These are phyloP conservation scores for Hortaea sp. DNA, from an alignment of 2,329 filamentous ascomycete genomes.

Conservation along the genomic window DNA sequence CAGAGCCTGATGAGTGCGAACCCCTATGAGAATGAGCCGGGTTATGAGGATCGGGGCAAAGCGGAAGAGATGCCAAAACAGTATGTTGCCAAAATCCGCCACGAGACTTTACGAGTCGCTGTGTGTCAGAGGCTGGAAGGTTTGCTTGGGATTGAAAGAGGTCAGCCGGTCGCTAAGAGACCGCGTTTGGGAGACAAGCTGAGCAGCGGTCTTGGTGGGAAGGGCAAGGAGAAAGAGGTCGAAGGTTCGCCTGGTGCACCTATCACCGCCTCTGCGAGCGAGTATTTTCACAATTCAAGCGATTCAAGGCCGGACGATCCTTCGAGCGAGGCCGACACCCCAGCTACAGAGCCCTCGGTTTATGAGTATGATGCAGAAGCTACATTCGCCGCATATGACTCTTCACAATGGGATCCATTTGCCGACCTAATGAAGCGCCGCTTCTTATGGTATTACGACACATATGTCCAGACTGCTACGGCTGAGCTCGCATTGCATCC, in stretches of 20 bases:
- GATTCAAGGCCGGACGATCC: no score
- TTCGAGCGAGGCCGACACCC: constrained; percentile 7
- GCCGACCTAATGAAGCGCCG: constrained; percentile 81
- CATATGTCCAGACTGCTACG: constrained; percentile 64
- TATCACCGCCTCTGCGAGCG: no score
- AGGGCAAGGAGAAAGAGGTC: neutral
- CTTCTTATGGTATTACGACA: constrained; percentile 93
- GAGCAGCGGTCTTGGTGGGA: neutral
- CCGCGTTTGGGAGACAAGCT: constrained; percentile 1
- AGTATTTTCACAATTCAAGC: no score
- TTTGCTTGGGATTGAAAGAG: constrained; percentile 45
- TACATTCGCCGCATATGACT: constrained; percentile 17
- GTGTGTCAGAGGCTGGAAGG: constrained; percentile 78
- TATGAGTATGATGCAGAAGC: constrained; percentile 33
- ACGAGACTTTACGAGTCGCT: constrained; percentile 79
- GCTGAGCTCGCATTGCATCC: constrained; percentile 51
- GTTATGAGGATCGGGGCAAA: constrained; percentile 58
- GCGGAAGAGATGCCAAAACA: constrained; percentile 15
- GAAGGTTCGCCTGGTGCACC: neutral
- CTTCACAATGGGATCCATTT: constrained; percentile 68
- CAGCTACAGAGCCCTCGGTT: constrained; percentile 13
- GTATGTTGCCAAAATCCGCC: constrained; percentile 57
- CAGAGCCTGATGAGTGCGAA: constrained; percentile 92
- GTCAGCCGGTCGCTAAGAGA: constrained; percentile 2
- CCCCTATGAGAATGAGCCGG: constrained; percentile 84